These are phyloP conservation scores for Ganoderma boninense DNA, from an alignment of 1,284 basidiomycete genomes.

Conservation along the genomic window DNA sequence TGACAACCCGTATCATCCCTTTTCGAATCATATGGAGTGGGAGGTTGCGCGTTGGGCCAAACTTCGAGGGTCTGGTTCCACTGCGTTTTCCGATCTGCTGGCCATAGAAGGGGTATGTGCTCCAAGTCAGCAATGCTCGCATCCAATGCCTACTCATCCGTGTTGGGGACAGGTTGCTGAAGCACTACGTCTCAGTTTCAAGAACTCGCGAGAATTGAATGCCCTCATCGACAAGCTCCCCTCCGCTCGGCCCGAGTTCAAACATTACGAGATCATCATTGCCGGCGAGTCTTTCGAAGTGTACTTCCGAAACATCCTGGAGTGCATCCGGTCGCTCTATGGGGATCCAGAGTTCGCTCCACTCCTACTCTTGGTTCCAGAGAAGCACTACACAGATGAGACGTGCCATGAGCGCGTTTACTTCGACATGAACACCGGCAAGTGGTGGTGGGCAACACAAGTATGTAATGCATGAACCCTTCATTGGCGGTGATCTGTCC, in stretches of 20 bases:
- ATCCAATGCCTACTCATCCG: too few relatives aligned
- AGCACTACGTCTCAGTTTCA: too few relatives aligned
- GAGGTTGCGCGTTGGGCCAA: constrained; percentile 20
- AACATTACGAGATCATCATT: constrained; percentile 31
- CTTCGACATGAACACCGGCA: constrained; percentile 38
- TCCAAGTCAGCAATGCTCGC: too few relatives aligned
- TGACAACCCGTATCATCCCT: constrained; percentile 15
- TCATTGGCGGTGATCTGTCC: too few relatives aligned
- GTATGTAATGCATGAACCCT: too few relatives aligned
- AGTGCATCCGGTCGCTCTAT: constrained; percentile 34
- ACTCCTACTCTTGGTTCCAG: constrained; percentile 40
- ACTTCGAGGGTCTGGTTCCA: constrained; percentile 17
- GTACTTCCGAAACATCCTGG: constrained; percentile 40
- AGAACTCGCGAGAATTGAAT: constrained; percentile 41
- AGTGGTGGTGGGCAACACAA: constrained; percentile 51
- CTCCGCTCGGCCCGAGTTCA: constrained; percentile 37
- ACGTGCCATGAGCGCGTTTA: constrained; percentile 36
- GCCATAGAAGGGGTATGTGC: constrained; percentile 31
- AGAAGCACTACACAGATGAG: constrained; percentile 40
- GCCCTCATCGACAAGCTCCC: constrained; percentile 41
- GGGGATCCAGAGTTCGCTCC: constrained; percentile 26
- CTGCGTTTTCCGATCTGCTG: constrained; percentile 18
- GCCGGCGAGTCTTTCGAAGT: constrained; percentile 37
- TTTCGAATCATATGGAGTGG: constrained; percentile 11
- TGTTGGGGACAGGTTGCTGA: too few relatives aligned